These are phyloP conservation scores for Globisporangium sylvaticum DNA, from an alignment of 352 stramenopile genomes.

Conservation along the genomic window DNA sequence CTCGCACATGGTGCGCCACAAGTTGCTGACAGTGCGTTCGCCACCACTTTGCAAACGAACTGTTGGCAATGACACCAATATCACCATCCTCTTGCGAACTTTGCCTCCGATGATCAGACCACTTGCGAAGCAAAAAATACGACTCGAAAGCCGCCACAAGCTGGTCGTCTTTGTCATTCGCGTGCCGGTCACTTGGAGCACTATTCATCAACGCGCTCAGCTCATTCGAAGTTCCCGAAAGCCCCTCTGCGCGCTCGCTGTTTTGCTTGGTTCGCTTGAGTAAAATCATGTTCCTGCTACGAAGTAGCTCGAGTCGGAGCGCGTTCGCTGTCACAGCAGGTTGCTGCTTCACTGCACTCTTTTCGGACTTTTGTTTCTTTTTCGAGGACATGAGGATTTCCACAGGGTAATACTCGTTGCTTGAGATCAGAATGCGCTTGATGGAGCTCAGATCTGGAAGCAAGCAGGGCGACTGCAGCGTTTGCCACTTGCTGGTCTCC, in stretches of 20 bases:
- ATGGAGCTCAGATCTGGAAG: conserved; percentile 62
- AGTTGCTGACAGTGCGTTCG: conserved; percentile 22
- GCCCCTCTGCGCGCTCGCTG: conserved; percentile 8
- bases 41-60: conserved; percentile 11
- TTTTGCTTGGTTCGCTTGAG: conserved; percentile 42
- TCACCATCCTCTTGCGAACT: conserved; percentile 4
- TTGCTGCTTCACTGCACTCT: background rate
- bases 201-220: conserved; percentile 16
- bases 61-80: conserved; percentile 9
- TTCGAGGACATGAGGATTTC: conserved; percentile 41
- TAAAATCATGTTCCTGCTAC: conserved; percentile 53
- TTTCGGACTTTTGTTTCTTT: background rate
- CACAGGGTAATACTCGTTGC: conserved; percentile 59
- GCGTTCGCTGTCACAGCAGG: conserved; percentile 38
- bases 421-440: conserved; percentile 46
- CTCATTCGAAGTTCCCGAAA: conserved; percentile 20
- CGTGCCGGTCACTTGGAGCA: background rate
- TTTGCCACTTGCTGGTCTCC: conserved; percentile 12
- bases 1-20: conserved; percentile 21
- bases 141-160: conserved; percentile 25
- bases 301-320: conserved; percentile 50
- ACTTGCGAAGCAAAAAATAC: conserved; percentile 26
- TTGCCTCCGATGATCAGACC: background rate
- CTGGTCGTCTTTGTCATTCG: conserved; percentile 21
- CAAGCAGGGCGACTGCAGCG: conserved; percentile 60